These are phyloP conservation scores for Serendipita sp. DNA, from an alignment of 768 basidiomycete species.

Conservation along the genomic window DNA sequence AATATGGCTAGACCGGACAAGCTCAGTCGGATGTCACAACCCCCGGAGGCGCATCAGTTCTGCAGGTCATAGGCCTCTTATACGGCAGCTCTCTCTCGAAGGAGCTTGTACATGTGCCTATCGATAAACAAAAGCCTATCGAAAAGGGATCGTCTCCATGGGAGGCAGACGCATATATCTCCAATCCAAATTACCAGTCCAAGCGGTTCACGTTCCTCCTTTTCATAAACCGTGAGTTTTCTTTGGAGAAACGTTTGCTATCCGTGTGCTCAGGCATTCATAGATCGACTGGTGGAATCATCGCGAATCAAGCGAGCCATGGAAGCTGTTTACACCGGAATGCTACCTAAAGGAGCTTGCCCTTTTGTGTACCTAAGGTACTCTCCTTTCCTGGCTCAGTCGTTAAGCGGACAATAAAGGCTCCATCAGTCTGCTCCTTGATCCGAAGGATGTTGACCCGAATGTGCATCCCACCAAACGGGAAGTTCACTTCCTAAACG, in stretches of 20 bases:
- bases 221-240: conserved; percentile 80
- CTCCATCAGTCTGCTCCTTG: conserved; percentile 50
- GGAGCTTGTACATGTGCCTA: conserved; percentile 37
- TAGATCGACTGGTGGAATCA: conserved; percentile 89
- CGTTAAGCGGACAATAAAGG: not conserved
- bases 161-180: conserved; percentile 60
- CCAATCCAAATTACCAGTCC: conserved; percentile 75
- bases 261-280: not conserved
- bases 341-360: conserved; percentile 75
- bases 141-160: conserved; percentile 36
- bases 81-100: conserved; percentile 72
- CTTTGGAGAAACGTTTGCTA: not conserved
- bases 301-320: conserved; percentile 71
- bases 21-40: conserved; percentile 49
- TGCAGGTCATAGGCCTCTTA: conserved; percentile 58
- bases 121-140: conserved; percentile 19
- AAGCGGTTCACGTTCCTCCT: conserved; percentile 75
- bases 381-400: conserved; percentile 8
- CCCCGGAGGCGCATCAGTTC: conserved; percentile 45
- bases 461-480: conserved; percentile 98
- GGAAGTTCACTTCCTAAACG: conserved; percentile 87
- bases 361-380: conserved; percentile 94
- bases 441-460: conserved; percentile 81
- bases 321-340: conserved; percentile 66
- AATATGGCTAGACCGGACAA: not conserved